Percentiles rank a stretch among this genome's conserved stretches.
These are phyloP conservation scores for Arthrobotrys entomopaga DNA, from an alignment of 2,329 filamentous ascomycete species.

Conservation along the genomic window DNA sequence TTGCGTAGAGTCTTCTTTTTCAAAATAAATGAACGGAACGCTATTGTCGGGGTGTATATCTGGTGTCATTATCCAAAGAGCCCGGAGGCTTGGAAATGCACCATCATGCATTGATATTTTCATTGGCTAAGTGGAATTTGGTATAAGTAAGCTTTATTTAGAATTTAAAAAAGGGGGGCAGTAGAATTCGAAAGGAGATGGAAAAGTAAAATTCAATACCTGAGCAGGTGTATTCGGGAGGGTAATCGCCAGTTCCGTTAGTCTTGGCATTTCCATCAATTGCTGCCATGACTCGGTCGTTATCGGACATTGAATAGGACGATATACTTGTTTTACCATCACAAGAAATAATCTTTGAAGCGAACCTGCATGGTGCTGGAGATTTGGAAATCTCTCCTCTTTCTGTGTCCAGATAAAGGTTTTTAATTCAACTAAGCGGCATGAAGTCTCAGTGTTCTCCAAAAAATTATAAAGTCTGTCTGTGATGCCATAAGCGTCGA, in stretches of 20 bases:
- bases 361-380: constrained; percentile 16
- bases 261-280: constrained; percentile 10
- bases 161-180: too few species aligned
- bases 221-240: neutral
- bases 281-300: constrained; percentile 9
- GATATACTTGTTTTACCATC: neutral
- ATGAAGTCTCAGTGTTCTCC: neutral
- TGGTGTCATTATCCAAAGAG: constrained; percentile 16
- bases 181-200: too few species aligned
- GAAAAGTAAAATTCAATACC: neutral
- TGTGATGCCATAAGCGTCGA: neutral
- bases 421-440: constrained; percentile 9
- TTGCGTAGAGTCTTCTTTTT: too few species aligned
- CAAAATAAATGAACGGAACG: too few species aligned
- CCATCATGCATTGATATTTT: neutral
- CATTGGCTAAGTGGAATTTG: too few species aligned
- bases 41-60: neutral
- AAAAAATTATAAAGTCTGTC: constrained; percentile 13
- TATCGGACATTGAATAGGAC: neutral
- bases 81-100: constrained; percentile 14
- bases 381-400: constrained; percentile 9
- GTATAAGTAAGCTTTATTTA: too few species aligned
- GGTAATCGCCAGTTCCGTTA: constrained; percentile 17
- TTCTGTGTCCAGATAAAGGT: neutral
- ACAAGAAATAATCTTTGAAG: constrained; percentile 18